Evolutionary conservation across 2,329 filamentous ascomycete genomes (phyloP).

Genomic region (Aspergillus latus): DNA sequence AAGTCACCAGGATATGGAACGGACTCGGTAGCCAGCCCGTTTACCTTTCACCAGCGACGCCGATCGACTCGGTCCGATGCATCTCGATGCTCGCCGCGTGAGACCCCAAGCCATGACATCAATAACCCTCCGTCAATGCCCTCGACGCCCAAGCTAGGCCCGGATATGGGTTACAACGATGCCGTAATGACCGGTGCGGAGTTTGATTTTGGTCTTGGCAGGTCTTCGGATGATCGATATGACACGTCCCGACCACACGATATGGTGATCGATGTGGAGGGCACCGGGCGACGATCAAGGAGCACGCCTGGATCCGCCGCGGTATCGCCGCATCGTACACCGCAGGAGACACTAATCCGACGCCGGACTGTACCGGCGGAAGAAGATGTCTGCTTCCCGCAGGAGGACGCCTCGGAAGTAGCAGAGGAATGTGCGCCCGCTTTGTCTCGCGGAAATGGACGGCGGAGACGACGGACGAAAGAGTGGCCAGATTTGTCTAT

Average conservation of each 20-base stretch:
- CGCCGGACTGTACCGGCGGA: slow-evolving; percentile 67
- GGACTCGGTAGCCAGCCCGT: slow-evolving; percentile 29
- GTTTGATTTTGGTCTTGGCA: slow-evolving; percentile 41
- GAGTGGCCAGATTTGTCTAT: slow-evolving; percentile 85
- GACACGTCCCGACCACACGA: slow-evolving; percentile 37
- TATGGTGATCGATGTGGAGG: slow-evolving; percentile 48
- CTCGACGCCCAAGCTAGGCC: slow-evolving; percentile 55
- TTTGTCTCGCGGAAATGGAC: slow-evolving; percentile 47
- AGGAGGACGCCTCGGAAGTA: slow-evolving; percentile 73
- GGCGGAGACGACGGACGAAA: slow-evolving; percentile 61
- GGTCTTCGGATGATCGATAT: slow-evolving; percentile 38
- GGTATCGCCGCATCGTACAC: slow-evolving; percentile 38
- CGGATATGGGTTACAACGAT: slow-evolving; percentile 57
- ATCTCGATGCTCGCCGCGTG: slow-evolving; percentile 31
- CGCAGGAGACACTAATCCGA: slow-evolving; percentile 41
- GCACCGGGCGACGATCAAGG: slow-evolving; percentile 20
- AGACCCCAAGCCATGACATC: slow-evolving; percentile 51
- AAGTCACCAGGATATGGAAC: slow-evolving; percentile 36
- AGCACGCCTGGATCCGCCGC: slow-evolving; percentile 39
- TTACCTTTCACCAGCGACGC: slow-evolving; percentile 27
- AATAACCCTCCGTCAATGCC: slow-evolving; percentile 67
- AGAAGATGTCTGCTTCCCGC: slow-evolving; percentile 90
- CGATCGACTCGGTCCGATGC: slow-evolving; percentile 30
- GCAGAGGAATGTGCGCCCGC: slow-evolving; percentile 68
- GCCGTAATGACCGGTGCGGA: slow-evolving; percentile 46